These are phyloP conservation scores for Thermomyces lanuginosus DNA, from an alignment of 2,329 filamentous ascomycete genomes.

Conservation along the genomic window DNA sequence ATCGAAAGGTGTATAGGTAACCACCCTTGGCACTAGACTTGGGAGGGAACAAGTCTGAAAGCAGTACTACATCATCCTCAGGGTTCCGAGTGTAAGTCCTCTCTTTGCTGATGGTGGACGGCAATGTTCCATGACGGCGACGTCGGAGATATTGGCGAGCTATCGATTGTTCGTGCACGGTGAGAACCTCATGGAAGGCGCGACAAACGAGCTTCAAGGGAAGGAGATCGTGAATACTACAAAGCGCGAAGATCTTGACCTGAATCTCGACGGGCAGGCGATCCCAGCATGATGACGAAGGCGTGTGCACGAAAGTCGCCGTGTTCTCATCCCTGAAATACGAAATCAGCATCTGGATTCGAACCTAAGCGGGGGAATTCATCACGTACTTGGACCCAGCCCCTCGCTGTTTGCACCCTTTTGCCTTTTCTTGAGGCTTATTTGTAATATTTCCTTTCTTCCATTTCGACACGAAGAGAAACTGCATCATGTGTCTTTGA, in stretches of 20 bases:
- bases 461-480: no score
- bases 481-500: no score
- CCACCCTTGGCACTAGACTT: conserved; percentile 19
- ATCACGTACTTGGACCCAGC: no score
- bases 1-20: conserved; percentile 26
- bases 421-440: no score
- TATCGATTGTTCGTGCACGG: conserved; percentile 23
- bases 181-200: conserved; percentile 21
- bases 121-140: conserved; percentile 27
- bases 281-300: conserved; percentile 20
- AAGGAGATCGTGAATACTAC: conserved; percentile 21
- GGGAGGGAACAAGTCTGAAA: conserved; percentile 29
- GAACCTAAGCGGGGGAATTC: no score
- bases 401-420: no score
- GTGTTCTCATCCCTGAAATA: no score
- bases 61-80: conserved; percentile 27
- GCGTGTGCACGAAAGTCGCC: no score
- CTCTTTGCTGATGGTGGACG: conserved; percentile 21
- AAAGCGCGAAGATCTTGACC: conserved; percentile 26
- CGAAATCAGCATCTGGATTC: no score
- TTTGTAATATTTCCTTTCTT: no score
- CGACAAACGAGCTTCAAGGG: conserved; percentile 24
- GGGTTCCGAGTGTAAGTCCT: conserved; percentile 25
- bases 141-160: conserved; percentile 26
- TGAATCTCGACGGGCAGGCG: conserved; percentile 26